Base-by-base conservation (phyloP, 306 rosid species). In the Aeschynomene evenia region DNA sequence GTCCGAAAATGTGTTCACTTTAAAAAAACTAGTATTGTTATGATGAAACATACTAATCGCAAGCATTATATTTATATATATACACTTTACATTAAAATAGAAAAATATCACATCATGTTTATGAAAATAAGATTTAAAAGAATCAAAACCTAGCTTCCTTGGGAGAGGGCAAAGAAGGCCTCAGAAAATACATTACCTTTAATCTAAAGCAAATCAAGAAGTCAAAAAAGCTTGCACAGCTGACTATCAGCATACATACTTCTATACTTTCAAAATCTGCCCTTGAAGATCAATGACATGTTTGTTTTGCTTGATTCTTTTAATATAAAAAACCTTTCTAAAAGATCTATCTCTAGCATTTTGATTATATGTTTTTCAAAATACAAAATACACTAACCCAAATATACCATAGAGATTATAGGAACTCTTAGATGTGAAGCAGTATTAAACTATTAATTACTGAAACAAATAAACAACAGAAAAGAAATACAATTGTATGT, bases 401-500 rank as follows among this genome's bases (percentile, higher is more conserved):
- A 43, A 18, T 10, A 21, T 1, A 10, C 7, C 24, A 5, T 34
- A 14, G 14, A 13, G 11, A 11, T 19, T 1, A 33, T 33, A 33
- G 16, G 62, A 56, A 56, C 40, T 29, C 42, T 31, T 57, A 57
- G 15, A 8, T 10, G 23, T 28, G 39, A 55, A 24, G 39, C 57
- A 22, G 13, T 54, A 26, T 61, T 16, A 20, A 52, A 51, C 62
- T 39, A 11, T 7, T 16, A 63, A 53, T 13, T 39, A 48, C 21
- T 65, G 63, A 66, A 52, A 63, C 60, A 6, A 16, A 24, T 23
- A 57, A 75, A 51, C 31, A 49, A 26, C 49, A 33, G 34, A 61
- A 68, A 65, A 49, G 22, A 43, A 13, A 33, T 33, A 9, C 68
- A 15, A 19, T 16, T 56, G 48, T 60, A 63, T 63, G 68, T 65